Evolutionary conservation across 495 filamentous ascomycete species (phyloP).

Genomic region (Penicillium roqueforti): DNA sequence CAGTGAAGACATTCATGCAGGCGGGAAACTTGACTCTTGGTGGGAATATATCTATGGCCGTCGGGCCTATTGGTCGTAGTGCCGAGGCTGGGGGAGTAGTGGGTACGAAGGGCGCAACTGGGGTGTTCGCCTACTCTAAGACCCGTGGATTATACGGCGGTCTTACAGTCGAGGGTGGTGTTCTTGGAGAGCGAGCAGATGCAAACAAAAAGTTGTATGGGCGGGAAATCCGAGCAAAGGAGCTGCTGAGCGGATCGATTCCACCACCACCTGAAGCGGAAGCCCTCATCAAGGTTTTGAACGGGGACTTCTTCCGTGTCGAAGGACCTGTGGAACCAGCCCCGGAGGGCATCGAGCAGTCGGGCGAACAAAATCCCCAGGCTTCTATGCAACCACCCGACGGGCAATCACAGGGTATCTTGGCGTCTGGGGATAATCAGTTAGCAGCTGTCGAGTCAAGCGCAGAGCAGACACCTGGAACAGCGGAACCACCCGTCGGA

Average conservation of each 20-base stretch:
- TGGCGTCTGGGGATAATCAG: neutral
- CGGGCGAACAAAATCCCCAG: neutral
- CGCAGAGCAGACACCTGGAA: neutral
- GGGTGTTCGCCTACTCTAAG: constrained; percentile 89
- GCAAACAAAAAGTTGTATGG: constrained; percentile 93
- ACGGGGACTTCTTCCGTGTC: constrained; percentile 23
- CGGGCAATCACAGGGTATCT: neutral
- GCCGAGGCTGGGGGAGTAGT: constrained; percentile 85
- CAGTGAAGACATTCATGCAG: constrained; percentile 87
- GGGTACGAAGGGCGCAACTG: constrained; percentile 72
- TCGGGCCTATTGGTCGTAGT: constrained; percentile 84
- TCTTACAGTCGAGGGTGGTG: constrained; percentile 78
- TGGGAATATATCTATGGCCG: constrained; percentile 87
- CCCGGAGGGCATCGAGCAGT: neutral
- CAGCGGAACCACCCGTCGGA: neutral
- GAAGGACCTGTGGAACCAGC: neutral
- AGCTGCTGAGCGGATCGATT: constrained; percentile 73
- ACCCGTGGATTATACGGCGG: constrained; percentile 93
- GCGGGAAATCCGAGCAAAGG: constrained; percentile 63
- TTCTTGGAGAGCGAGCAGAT: constrained; percentile 81
- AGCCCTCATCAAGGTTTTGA: constrained; percentile 72
- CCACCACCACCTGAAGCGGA: constrained; percentile 73
- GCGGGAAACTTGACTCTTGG: constrained; percentile 78
- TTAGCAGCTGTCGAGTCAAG: neutral
- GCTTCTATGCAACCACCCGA: neutral